phyloP scores from a whole-genome alignment of 2,329 filamentous ascomycete genomes.

The Penicillium sp. region DNA sequence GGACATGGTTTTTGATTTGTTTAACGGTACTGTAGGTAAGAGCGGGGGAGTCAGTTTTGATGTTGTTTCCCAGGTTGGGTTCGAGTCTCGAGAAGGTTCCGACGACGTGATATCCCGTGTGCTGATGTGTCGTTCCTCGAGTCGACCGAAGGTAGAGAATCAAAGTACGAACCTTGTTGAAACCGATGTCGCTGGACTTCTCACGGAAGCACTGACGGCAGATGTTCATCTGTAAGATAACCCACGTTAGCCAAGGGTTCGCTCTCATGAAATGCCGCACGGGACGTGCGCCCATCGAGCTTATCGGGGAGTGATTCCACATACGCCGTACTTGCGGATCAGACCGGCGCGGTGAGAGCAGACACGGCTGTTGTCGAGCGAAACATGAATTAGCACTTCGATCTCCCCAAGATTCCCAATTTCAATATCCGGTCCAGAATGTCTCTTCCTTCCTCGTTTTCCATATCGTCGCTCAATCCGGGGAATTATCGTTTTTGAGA shows the following conservation, averaged over 20 bases:
- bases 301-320: slow-evolving; percentile 20
- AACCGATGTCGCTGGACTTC: slow-evolving; percentile 69
- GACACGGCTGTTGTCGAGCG: slow-evolving; percentile 62
- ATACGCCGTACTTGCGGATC: slow-evolving; percentile 94
- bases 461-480: slow-evolving; percentile 16
- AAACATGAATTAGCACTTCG: slow-evolving; percentile 31
- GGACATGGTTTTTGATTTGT: slow-evolving; percentile 32
- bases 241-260: slow-evolving; percentile 27
- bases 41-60: slow-evolving; percentile 22
- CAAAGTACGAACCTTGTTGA: slow-evolving; percentile 63
- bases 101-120: not conserved
- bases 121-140: slow-evolving; percentile 4
- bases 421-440: not conserved
- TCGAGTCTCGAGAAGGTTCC: not conserved
- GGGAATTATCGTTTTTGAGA: slow-evolving; percentile 10
- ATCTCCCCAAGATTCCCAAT: slow-evolving; percentile 2
- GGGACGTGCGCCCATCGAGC: not conserved
- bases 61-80: not conserved
- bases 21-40: slow-evolving; percentile 40
- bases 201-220: slow-evolving; percentile 72
- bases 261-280: slow-evolving; percentile 5
- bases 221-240: slow-evolving; percentile 52
- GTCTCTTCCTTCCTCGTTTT: not conserved
- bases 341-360: slow-evolving; percentile 97
- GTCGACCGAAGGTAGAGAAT: slow-evolving; percentile 4